Base-by-base conservation (phyloP, 2,329 filamentous ascomycete species). In the Neofusicoccum ribis region DNA sequence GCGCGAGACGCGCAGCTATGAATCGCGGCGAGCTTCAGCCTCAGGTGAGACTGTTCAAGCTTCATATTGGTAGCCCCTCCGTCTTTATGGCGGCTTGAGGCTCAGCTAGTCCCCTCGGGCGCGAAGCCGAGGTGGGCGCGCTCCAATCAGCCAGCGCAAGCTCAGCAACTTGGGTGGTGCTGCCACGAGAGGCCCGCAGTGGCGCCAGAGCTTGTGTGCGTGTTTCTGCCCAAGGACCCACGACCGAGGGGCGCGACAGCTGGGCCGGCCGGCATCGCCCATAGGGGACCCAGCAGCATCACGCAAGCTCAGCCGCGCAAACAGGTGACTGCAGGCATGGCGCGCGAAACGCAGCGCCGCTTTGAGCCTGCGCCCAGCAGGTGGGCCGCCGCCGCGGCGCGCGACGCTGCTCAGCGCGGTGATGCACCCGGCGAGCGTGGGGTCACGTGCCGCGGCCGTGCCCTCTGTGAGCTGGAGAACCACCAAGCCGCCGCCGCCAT, bases 101-200 rank as follows among this genome's bases (percentile, higher is more conserved):
- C 63, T 64, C 52, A 64, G 51, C 60, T 36, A n/a, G 47, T 31
- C 23, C 23, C 47, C 34, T 43, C 60, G 34, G 36, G 36, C 37
- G 46, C 41, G 44, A 59, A 58, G 51, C 63, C 63, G 63, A 64
- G 63, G 63, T 64, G 63, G 51, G 36, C 43, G 52, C 51, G 63
- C 51, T 58, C 63, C 63, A 64, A 64, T 64, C 63, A 64, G 34
- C 52, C 39, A 46, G 12, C 49, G 31, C 36, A 41, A 50, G 34
- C 36, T 31, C 59, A 51, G 34, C 47, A 20, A 8, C 43, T 14
- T 23, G 34, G 27, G 27, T 31, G 51, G 51, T 56, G 20, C 51
- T 39, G 43, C 51, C 36, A 20, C 20, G 20, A 52, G 60, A 50
- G 47, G 37, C 60, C 36, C 47, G 49, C 44, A 43, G 60, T 44